Evolutionary conservation across 768 basidiomycete species (phyloP), one percentile per base, ranked within the genome.

Genomic region (Suillus brevipes): DNA sequence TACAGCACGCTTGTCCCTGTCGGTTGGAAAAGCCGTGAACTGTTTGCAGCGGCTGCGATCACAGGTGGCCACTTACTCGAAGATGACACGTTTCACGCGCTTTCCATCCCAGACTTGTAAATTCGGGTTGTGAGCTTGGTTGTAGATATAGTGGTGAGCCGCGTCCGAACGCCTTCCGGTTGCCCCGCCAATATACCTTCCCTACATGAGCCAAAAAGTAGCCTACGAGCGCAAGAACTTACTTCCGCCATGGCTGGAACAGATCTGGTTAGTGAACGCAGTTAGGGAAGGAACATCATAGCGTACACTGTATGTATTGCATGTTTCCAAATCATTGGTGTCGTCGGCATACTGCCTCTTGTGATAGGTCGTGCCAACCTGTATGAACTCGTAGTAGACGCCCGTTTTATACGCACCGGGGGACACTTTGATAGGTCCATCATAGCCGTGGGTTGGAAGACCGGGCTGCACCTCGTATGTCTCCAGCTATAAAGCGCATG

Each of bases 91-190:
- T 36, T 80, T 77, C n/a, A 86, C 85, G 1, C 77, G 78, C 53
- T 78, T 79, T 45, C 78, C 75, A 18, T 75, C 71, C 38, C 79
- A 65, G 9, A 87, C 75, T 1, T 71, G 70, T 18, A 87, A 67
- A 62, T 85, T 86, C 37, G 74, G 70, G 67, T 82, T 80, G 55
- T 75, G 70, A 6, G 75, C 66, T 64, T 83, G 81, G 56, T 80
- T 83, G 67, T 87, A 87, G 55, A 87, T 74, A 60, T 81, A 86
- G 66, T 79, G 67, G 65, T 86, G 83, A 5, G 88, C 79, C 0
- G 82, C 70, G 68, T 89, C 87, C 0, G 87, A 87, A 25, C 89
- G 83, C 53, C 68, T 78, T 31, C 89, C 88, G 2, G 79, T 84
- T 40, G 78, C 72, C 6, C 68, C 74, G 63, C 84, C 80, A 38